phyloP scores from a whole-genome alignment of 2,329 filamentous ascomycete species.

The Colletotrichum liriopes region DNA sequence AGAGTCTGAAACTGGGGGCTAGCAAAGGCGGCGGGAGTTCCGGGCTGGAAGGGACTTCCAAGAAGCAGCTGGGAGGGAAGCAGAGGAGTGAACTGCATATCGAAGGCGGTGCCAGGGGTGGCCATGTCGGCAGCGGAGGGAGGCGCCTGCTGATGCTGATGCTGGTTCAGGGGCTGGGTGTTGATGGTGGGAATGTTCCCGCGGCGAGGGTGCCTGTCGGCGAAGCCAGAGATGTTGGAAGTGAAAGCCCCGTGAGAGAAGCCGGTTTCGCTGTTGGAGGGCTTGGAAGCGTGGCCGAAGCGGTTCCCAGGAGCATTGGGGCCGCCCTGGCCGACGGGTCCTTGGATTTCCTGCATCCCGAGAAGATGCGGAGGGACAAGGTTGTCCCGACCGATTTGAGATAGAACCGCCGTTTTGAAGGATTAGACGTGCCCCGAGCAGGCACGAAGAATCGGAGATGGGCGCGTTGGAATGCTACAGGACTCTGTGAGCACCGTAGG shows the following conservation, averaged over 20 bases:
- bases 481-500: constrained; percentile 28
- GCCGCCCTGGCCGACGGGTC: constrained; percentile 72
- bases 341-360: constrained; percentile 91
- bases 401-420: constrained; percentile 87
- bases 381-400: constrained; percentile 84
- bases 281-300: constrained; percentile 84
- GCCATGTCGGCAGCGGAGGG: constrained; percentile 81
- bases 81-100: constrained; percentile 98
- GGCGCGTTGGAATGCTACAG: constrained; percentile 44
- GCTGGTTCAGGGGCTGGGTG: constrained; percentile 65
- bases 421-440: constrained; percentile 70
- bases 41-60: constrained; percentile 96
- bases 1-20: constrained; percentile 94
- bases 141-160: constrained; percentile 53
- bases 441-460: constrained; percentile 60
- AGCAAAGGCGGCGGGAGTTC: constrained; percentile 89
- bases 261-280: constrained; percentile 86
- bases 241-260: constrained; percentile 95
- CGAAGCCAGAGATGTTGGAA: constrained; percentile 88
- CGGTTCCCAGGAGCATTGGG: constrained; percentile 71
- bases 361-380: constrained; percentile 89
- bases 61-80: constrained; percentile 95
- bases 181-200: constrained; percentile 94
- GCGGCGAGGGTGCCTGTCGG: constrained; percentile 87
- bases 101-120: constrained; percentile 89